phyloP scores from a whole-genome alignment of 768 basidiomycete species.

The Agrocybe pediades region DNA sequence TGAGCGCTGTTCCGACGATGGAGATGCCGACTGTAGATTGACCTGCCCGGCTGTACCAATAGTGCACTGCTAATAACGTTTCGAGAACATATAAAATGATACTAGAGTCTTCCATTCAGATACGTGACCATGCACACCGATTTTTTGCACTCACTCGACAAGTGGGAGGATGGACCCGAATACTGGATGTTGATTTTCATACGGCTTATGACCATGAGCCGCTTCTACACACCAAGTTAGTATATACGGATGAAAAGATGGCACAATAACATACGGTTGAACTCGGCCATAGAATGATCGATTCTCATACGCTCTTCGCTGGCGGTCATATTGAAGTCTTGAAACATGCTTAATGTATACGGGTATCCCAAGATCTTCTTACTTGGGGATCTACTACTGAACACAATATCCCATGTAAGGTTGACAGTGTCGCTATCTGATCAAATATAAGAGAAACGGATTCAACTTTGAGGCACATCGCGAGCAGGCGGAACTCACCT shows the following conservation, averaged over 20 bases:
- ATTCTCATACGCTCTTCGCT: conserved; percentile 17
- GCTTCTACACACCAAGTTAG: not conserved
- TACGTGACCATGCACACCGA: not conserved
- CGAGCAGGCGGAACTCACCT: no score
- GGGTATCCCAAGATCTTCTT: conserved; percentile 17
- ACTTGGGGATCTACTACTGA: conserved; percentile 22
- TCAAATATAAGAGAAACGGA: not conserved
- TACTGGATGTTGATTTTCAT: not conserved
- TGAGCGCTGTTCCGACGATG: conserved; percentile 20
- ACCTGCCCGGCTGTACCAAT: conserved; percentile 34
- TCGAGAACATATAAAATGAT: conserved; percentile 5
- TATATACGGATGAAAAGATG: not conserved
- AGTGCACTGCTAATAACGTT: conserved; percentile 22
- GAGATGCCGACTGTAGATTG: conserved; percentile 31
- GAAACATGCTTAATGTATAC: not conserved
- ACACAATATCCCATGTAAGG: conserved; percentile 34
- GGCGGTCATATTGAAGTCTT: conserved; percentile 15
- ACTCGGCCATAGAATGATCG: conserved; percentile 22
- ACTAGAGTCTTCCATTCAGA: conserved; percentile 10
- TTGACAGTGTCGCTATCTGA: conserved; percentile 21
- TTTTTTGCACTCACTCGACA: not conserved
- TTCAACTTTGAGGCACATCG: not conserved
- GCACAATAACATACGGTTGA: conserved; percentile 20
- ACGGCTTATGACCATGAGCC: not conserved
- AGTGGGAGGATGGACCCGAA: conserved; percentile 11